A percentile compares a stretch with the other conserved stretches of the same genome.
Conservation (phyloP, 345 rosid species). For the Boechera retrofracta region DNA sequence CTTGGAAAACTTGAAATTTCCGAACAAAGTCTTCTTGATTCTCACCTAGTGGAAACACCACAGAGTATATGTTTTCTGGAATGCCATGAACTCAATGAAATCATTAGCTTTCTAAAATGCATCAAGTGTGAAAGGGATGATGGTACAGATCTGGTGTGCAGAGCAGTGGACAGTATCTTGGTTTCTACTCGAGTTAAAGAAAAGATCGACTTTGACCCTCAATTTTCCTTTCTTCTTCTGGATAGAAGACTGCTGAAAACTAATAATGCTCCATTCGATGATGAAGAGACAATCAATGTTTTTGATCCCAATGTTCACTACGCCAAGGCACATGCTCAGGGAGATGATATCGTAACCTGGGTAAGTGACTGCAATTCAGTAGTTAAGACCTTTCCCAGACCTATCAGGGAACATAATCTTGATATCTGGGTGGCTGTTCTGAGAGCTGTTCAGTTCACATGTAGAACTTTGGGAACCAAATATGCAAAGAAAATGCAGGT, state of each 20-base stretch:
- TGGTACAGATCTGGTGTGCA: constrained; percentile 27
- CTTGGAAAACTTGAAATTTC: constrained; percentile 25
- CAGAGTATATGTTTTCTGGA: constrained; percentile 38
- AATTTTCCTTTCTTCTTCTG: constrained; percentile 29
- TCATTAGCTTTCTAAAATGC: neutral
- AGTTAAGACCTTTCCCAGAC: constrained; percentile 27
- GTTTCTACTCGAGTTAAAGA: constrained; percentile 12
- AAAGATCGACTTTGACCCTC: constrained; percentile 28
- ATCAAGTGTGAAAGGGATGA: constrained; percentile 27
- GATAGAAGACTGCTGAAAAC: constrained; percentile 36
- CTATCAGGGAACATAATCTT: constrained; percentile 28
- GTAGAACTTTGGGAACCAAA: constrained; percentile 26
- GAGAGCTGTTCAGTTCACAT: constrained; percentile 32
- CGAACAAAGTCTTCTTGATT: constrained; percentile 10
- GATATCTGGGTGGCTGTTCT: constrained; percentile 37
- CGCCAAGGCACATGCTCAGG: constrained; percentile 23
- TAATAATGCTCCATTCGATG: constrained; percentile 9
- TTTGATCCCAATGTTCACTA: constrained; percentile 16
- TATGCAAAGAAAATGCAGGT: constrained; percentile 21
- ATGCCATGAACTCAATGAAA: constrained; percentile 20
- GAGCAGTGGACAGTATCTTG: constrained; percentile 26
- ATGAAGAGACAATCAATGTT: constrained; percentile 24
- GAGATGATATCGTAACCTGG: constrained; percentile 40
- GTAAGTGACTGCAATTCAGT: constrained; percentile 27
- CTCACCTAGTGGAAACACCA: constrained; percentile 17